Conservation (phyloP, 2,329 filamentous ascomycete genomes). For the Metarhizium sp. region DNA sequence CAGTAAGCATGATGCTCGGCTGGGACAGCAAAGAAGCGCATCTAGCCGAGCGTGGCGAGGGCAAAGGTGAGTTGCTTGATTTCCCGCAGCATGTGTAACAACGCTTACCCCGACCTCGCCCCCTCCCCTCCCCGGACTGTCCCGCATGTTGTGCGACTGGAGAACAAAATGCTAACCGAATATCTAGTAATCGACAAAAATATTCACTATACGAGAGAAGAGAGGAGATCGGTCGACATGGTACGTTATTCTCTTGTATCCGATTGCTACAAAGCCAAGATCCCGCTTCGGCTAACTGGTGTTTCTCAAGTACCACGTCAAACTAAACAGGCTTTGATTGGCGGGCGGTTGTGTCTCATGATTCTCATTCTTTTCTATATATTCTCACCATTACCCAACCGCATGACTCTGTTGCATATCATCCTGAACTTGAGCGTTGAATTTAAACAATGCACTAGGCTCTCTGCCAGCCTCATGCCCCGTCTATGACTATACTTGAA, state of each 20-base stretch:
- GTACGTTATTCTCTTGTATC: constrained; percentile 13
- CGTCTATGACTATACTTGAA: neutral
- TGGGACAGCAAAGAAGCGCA: constrained; percentile 32
- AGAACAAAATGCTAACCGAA: neutral
- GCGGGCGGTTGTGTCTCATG: neutral
- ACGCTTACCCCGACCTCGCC: no score
- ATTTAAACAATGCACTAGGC: neutral
- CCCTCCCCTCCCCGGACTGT: no score
- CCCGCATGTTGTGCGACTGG: neutral
- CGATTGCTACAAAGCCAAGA: neutral
- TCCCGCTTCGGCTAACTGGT: neutral
- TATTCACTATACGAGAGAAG: constrained; percentile 20
- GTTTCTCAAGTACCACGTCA: constrained; percentile 7
- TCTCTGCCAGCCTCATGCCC: neutral
- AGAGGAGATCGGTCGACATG: constrained; percentile 21
- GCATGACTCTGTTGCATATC: neutral
- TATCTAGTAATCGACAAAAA: constrained; percentile 25
- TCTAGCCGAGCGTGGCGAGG: constrained; percentile 20
- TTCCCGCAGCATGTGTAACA: no score
- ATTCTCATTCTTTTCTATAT: neutral
- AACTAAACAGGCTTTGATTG: constrained; percentile 4
- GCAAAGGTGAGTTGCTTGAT: constrained; percentile 16
- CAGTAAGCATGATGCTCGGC: constrained; percentile 25
- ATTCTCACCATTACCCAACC: neutral
- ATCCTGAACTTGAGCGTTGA: constrained; percentile 1